Base-by-base conservation (phyloP, 129 eudicot genomes). In the Tanacetum coccineum region DNA sequence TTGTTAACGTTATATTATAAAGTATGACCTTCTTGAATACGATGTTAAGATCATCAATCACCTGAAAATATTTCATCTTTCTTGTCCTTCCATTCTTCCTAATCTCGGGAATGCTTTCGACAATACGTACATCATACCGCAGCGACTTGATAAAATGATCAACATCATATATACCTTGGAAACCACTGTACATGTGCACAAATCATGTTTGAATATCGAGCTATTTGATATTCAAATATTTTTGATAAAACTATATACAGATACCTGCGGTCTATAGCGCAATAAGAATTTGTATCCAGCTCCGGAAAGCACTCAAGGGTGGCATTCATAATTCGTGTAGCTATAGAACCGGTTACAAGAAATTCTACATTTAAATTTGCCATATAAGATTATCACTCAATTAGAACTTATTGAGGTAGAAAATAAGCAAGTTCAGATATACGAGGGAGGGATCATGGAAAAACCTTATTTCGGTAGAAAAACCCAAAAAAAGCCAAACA, bases 301-400 rank as follows among this genome's bases (percentile, higher is more conserved):
- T 93, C 96, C 18, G 99, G 99, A 71, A n/a, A 93, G 81, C 76
- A 93, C 99, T n/a, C n/a, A 72, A 93, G 87, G 21, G 96, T 93
- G 21, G 99, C 99, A 82, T 89, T 93, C 96, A 93, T 86, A 56
- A 93, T 89, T 72, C 99, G 78, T 17, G 99, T 96, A 80, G 99
- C 99, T 63, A n/a, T n/a, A 93, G 95, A 72, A 93, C 99, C 25
- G 99, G 70, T 93, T 89, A 68, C 95, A 86, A n/a, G n/a, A n/a
- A n/a, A n/a, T n/a, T n/a, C n/a, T n/a, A n/a, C n/a, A n/a, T n/a
- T n/a, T n/a, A n/a, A n/a, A n/a, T n/a, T n/a, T n/a, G n/a, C n/a
- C n/a, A n/a, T n/a, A n/a, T n/a, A n/a, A n/a, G n/a, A n/a, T n/a
- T n/a, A n/a, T n/a, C n/a, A n/a, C n/a, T n/a, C n/a, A n/a, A n/a